Evolutionary conservation across 2,329 filamentous ascomycete genomes (phyloP).

Genomic region (Venturia oleaginea): DNA sequence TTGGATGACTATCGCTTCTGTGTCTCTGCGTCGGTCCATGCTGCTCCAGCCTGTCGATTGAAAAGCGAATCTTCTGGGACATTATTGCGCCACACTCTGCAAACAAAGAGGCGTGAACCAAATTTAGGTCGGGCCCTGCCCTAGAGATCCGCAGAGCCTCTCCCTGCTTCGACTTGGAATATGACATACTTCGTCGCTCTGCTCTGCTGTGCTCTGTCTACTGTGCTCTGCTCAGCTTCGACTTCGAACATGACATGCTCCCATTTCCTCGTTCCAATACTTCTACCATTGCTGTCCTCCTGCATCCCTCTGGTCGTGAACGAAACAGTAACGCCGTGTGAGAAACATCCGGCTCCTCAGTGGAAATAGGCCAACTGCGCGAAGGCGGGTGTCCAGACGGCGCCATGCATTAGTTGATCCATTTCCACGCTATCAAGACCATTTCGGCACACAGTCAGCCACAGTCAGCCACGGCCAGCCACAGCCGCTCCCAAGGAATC

Average conservation of each 20-base stretch:
- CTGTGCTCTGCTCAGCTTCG: too few species aligned
- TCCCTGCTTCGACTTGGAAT: not conserved
- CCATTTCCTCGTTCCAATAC: too few species aligned
- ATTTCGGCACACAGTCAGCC: not conserved
- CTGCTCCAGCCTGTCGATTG: not conserved
- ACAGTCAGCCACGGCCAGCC: too few species aligned
- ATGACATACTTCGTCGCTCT: too few species aligned
- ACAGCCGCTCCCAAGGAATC: too few species aligned
- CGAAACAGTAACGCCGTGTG: not conserved
- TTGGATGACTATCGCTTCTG: not conserved
- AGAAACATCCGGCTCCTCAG: not conserved
- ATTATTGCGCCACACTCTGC: not conserved
- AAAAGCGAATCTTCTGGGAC: not conserved
- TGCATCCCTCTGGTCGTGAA: not conserved
- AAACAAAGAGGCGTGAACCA: not conserved
- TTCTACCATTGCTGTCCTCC: not conserved
- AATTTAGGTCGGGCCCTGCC: not conserved
- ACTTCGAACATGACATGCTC: too few species aligned
- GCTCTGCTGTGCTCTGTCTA: too few species aligned
- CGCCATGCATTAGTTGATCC: not conserved
- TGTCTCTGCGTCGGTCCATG: not conserved
- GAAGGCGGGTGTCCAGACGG: not conserved
- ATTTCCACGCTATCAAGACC: not conserved
- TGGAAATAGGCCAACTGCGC: not conserved
- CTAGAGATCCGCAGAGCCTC: conserved; percentile 2